Base-by-base conservation (phyloP, 1,139 yeast species). In the Eremothecium cymbalariae region DNA sequence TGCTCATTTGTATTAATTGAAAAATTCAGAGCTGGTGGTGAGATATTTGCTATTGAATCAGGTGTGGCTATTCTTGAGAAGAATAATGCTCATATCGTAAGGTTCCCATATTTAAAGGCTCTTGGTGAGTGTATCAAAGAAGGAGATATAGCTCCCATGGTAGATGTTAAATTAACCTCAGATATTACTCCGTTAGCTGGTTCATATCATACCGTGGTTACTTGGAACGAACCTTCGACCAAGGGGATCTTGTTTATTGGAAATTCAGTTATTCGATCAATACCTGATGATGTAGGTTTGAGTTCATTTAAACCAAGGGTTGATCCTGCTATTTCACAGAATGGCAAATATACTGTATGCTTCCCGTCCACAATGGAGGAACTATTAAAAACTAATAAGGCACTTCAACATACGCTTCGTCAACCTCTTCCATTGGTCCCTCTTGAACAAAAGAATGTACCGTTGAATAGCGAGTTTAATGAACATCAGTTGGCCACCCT, bases 401-500 rank as follows among this genome's bases (percentile, higher is more conserved):
- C 24, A 5, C 51, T 45, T 18, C 45, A 44, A 16, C 32, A 28
- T n/a, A 40, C 33, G 8, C 33, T 43, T 19, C 25, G 31, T 4
- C 40, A 29, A 6, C 48, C 51, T 13, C 36, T 45, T 12, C 28
- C 36, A 4, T 39, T 38, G 14, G 35, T 55, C 13, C 40, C 48
- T 1, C 44, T 50, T 11, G 25, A 31, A 4, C 41, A 45, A 15
- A 51, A 57, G 28, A 47, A 50, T 11, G 33, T 21, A 6, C 42
- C 43, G 3, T 38, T 55, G 14, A 35, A 38, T 8, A 51, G 48
- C 27, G 45, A 39, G 8, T 33, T 46, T 2, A 53, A 47, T 32
- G 60, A 55, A 29, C 40, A 37, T 3, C 59, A 55, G 32, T 37
- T 55, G 21, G 46, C 43, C 7, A 35, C 44, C 2, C 32, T 55